Base-by-base conservation (phyloP, 1,139 yeast genomes). In the Saccharomyces hybrid region DNA sequence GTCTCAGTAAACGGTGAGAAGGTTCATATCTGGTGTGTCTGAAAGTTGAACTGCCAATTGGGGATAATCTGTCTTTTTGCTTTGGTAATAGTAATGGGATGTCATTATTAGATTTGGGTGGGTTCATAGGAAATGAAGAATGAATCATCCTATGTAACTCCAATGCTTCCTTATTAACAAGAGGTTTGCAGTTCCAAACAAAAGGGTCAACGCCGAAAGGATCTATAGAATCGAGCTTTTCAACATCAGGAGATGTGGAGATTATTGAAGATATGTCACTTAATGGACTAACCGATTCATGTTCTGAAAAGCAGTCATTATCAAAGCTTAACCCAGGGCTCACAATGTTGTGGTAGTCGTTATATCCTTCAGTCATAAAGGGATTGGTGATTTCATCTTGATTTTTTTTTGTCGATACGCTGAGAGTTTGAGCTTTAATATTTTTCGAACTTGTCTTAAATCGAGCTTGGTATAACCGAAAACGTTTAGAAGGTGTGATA, bases 21-120 rank as follows among this genome's bases (percentile, higher is more conserved):
- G 66, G 66, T 5, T 48, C 32, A 41, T 48, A 51, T 31, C 13
- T 53, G 11, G 38, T 25, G 28, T 32, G 46, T 31, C 25, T 48
- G 14, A 48, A 41, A 11, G 14, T 14, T 27, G 4, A 14, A 8
- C 28, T 48, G 8, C 41, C 20, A 31, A 25, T 31, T n/a, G 32
- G 50, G 5, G 27, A 16, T 9, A n/a, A 7, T 9, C 44, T 41
- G 9, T 30, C 47, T 27, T 49, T 38, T 13, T 13, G 30, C 71
- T 66, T 60, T 82, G 79, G 6, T 75, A 65, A 42, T 79, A 65
- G 52, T 68, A 69, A 11, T 25, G 38, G 23, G 20, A 32, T 23
- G 32, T 53, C 49, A 20, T 42, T 32, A 48, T 42, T n/a, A 14
- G 30, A 16, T 28, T 34, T 46, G 1, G 20, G 31, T 1, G 31